Percentiles rank a stretch among this genome's conserved stretches.
Evolutionary conservation across 1,284 basidiomycete species (phyloP).

Genomic region (Boletellus deceptivus): DNA sequence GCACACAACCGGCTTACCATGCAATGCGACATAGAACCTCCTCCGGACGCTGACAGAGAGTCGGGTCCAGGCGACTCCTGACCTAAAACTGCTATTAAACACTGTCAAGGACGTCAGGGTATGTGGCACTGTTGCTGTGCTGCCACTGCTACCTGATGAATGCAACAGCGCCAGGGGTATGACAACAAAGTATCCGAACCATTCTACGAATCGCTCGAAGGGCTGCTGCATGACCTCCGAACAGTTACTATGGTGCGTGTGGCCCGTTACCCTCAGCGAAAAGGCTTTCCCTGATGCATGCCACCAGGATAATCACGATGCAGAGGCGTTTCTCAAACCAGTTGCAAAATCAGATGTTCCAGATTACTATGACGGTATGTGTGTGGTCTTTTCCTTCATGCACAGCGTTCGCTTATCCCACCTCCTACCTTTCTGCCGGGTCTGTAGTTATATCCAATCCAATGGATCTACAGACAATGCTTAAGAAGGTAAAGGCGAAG

Average conservation of each 20-base stretch:
- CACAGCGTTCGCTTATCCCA: not conserved
- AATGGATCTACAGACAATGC: slow-evolving; percentile 94
- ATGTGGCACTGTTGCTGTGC: slow-evolving; percentile 22
- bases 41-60: slow-evolving; percentile 72
- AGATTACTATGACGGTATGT: slow-evolving; percentile 84
- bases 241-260: slow-evolving; percentile 69
- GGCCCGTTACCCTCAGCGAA: slow-evolving; percentile 5
- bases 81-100: slow-evolving; percentile 69
- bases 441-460: slow-evolving; percentile 82
- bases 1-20: slow-evolving; percentile 10
- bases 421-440: not conserved
- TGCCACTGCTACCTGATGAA: slow-evolving; percentile 12
- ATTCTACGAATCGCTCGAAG: slow-evolving; percentile 90
- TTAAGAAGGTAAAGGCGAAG: slow-evolving; percentile 88
- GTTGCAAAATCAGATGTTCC: slow-evolving; percentile 85
- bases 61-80: slow-evolving; percentile 56
- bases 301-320: slow-evolving; percentile 78
- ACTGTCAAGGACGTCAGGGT: slow-evolving; percentile 76
- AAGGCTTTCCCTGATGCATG: slow-evolving; percentile 15
- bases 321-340: slow-evolving; percentile 85
- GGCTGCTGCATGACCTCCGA: slow-evolving; percentile 79
- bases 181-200: slow-evolving; percentile 80
- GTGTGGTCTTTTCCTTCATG: not conserved
- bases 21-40: slow-evolving; percentile 56
- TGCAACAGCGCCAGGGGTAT: slow-evolving; percentile 50